These are phyloP conservation scores for Wickerhamomyces silvicola DNA, from an alignment of 805 yeast species.

Conservation along the genomic window DNA sequence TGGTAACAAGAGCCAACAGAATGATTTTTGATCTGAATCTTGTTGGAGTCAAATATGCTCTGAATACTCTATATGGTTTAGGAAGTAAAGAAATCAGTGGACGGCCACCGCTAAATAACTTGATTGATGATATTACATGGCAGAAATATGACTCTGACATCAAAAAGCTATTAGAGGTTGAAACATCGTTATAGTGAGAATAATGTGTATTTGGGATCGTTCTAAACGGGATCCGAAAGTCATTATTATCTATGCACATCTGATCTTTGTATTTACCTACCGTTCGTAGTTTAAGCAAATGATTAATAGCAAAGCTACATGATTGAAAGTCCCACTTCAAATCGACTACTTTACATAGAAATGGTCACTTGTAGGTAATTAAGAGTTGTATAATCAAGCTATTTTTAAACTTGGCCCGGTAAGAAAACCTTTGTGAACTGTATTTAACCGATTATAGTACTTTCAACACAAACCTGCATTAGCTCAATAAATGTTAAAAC, in stretches of 20 bases:
- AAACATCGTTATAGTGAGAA: constrained; percentile 10
- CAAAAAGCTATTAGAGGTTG: constrained; percentile 12
- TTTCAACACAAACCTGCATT: too few species aligned
- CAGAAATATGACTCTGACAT: constrained; percentile 13
- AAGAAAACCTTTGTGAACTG: too few species aligned
- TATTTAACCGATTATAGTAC: too few species aligned
- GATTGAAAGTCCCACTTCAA: too few species aligned
- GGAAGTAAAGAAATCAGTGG: constrained; percentile 22
- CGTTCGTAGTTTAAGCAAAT: too few species aligned
- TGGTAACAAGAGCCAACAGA: constrained; percentile 33
- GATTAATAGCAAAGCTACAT: too few species aligned
- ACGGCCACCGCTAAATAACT: constrained; percentile 26
- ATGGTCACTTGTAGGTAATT: too few species aligned
- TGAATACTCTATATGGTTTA: constrained; percentile 18
- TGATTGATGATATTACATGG: constrained; percentile 7
- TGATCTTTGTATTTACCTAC: too few species aligned
- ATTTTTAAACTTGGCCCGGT: too few species aligned
- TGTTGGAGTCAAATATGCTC: constrained; percentile 26
- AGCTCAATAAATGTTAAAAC: too few species aligned
- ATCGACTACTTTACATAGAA: too few species aligned
- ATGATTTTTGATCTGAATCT: constrained; percentile 26
- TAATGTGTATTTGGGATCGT: not conserved
- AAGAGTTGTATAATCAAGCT: too few species aligned
- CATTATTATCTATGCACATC: not conserved
- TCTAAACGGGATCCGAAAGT: not conserved